phyloP scores from a whole-genome alignment of 352 stramenopile species.

The Phytophthora cryptogea region DNA sequence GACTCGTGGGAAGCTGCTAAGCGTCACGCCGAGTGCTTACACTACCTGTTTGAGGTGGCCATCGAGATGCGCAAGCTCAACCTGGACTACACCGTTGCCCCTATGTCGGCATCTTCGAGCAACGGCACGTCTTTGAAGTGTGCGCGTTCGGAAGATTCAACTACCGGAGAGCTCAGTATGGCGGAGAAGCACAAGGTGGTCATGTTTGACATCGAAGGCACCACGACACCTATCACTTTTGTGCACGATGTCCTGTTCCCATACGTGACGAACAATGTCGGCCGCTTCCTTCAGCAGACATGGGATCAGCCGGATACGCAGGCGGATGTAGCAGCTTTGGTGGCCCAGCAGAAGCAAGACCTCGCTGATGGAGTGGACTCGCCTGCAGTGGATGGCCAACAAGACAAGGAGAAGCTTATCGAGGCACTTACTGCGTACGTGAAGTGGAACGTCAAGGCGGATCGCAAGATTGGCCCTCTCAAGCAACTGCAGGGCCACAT shows the following conservation, averaged over 20 bases:
- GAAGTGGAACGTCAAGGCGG: slow-evolving; percentile 69
- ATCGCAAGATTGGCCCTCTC: slow-evolving; percentile 88
- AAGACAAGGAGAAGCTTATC: slow-evolving; percentile 36
- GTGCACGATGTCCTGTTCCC: slow-evolving; percentile 96
- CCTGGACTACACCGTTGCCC: slow-evolving; percentile 70
- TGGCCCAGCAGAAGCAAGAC: slow-evolving; percentile 53
- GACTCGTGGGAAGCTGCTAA: slow-evolving; percentile 96
- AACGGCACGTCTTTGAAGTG: slow-evolving; percentile 54
- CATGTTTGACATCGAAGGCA: slow-evolving; percentile 96
- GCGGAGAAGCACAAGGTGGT: slow-evolving; percentile 91
- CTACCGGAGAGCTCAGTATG: slow-evolving; percentile 34
- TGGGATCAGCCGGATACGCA: slow-evolving; percentile 61
- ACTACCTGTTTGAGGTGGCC: slow-evolving; percentile 95
- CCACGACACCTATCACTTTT: slow-evolving; percentile 96
- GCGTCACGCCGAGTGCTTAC: slow-evolving; percentile 95
- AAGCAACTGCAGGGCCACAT: slow-evolving; percentile 93
- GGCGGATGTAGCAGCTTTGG: slow-evolving; percentile 50
- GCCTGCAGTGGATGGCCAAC: slow-evolving; percentile 22
- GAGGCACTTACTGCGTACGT: slow-evolving; percentile 55
- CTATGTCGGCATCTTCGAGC: slow-evolving; percentile 43
- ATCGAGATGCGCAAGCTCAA: slow-evolving; percentile 91
- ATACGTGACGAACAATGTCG: slow-evolving; percentile 76
- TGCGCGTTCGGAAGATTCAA: slow-evolving; percentile 27
- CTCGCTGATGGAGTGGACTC: slow-evolving; percentile 36
- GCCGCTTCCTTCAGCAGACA: slow-evolving; percentile 57